These are phyloP conservation scores for Stemphylium vesicarium DNA, from an alignment of 2,329 filamentous ascomycete species.

Conservation along the genomic window DNA sequence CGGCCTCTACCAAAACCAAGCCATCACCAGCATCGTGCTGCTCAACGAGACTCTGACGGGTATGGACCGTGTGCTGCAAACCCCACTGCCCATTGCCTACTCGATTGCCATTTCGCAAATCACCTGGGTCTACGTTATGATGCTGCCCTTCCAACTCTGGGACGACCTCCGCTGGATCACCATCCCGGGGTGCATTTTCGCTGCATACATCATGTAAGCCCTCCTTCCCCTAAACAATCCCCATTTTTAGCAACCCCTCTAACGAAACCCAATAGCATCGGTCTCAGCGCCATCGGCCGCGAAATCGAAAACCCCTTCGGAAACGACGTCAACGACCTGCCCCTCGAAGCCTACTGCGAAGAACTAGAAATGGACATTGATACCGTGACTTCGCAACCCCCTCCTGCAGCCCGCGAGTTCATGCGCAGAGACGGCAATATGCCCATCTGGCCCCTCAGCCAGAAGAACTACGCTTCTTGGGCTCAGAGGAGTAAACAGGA, in stretches of 20 bases:
- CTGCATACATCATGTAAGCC: slow-evolving; percentile 74
- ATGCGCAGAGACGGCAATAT: slow-evolving; percentile 57
- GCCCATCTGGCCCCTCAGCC: slow-evolving; percentile 64
- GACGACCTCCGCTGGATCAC: slow-evolving; percentile 71
- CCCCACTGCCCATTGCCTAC: slow-evolving; percentile 82
- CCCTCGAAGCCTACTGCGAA: slow-evolving; percentile 72
- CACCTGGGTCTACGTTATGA: slow-evolving; percentile 81
- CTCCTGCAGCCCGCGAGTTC: slow-evolving; percentile 61
- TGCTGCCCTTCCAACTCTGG: slow-evolving; percentile 82
- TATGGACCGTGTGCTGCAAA: slow-evolving; percentile 80
- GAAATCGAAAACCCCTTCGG: slow-evolving; percentile 90
- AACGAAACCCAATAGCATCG: slow-evolving; percentile 58
- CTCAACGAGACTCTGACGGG: slow-evolving; percentile 76
- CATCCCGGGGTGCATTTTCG: slow-evolving; percentile 75
- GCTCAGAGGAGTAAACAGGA: slow-evolving; percentile 46
- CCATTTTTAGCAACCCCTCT: too few relatives aligned
- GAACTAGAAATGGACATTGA: slow-evolving; percentile 78
- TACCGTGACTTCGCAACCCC: slow-evolving; percentile 67
- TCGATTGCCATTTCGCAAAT: slow-evolving; percentile 85
- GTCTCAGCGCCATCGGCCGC: slow-evolving; percentile 75
- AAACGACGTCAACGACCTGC: slow-evolving; percentile 76
- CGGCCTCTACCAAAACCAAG: slow-evolving; percentile 65
- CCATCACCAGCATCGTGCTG: slow-evolving; percentile 63
- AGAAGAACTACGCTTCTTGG: slow-evolving; percentile 50
- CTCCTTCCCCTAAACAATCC: too few relatives aligned